Base-by-base conservation (phyloP, 768 basidiomycete species). In the Russula ochroleuca region DNA sequence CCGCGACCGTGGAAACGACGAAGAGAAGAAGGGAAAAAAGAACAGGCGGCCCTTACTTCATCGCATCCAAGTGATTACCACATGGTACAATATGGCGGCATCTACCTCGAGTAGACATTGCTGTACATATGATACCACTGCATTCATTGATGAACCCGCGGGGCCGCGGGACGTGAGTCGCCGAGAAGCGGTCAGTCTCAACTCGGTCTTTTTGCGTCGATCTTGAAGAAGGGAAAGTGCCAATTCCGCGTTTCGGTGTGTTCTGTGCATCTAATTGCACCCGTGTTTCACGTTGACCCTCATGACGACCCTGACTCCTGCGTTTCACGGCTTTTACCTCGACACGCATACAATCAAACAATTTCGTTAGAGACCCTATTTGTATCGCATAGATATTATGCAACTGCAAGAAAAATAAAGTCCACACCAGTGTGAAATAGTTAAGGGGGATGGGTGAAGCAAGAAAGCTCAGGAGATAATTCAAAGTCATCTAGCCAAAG, bases 401-500 rank as follows among this genome's bases (percentile, higher is more conserved):
- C 41, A 51, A 63, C 31, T 23, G 23, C 19, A 43, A 28, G 35
- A 60, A 55, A 31, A 21, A 43, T n/a, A 19, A 23, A 2, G 19
- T 11, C 21, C 11, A 23, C 48, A 41, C 37, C 23, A 25, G n/a
- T 21, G 54, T 57, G 40, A 52, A 11, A 13, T 23, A 48, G 43
- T 8, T 31, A 51, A 52, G 41, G 10, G 31, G 33, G 9, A 7
- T 8, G 25, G 14, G n/a, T 23, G 15, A n/a, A 17, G 2, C 23
- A 41, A 9, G 21, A 38, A 57, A 9, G 37, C 37, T 56, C 61
- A 35, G 35, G 47, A 38, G 35, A 47, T 64, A 43, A 51, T 56
- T 45, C 38, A 38, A 55, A 43, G 59, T 28, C 8, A 47, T 55
- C 63, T 64, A 61, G 54, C 52, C 59, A 60, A 40, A 55, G 33